Evolutionary conservation across 176 grass and related monocot genomes (phyloP), one percentile per base, ranked within the genome.

Genomic region (Calamus simplicifolius): DNA sequence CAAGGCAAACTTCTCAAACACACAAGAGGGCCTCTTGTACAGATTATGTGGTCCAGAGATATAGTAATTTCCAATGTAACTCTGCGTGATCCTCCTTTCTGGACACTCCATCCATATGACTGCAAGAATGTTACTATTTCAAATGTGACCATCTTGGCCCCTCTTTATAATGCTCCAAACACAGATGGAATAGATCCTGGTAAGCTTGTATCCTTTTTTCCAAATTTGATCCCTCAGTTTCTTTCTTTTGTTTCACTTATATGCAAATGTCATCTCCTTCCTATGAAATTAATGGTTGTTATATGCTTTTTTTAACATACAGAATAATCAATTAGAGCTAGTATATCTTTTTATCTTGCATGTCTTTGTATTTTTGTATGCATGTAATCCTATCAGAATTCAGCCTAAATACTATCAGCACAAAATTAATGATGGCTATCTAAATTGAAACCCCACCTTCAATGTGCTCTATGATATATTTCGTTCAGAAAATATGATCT

Each of bases 131-230:
- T 95, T 50, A 95, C 83, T 48, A 73, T 95, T 30, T 80, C 80
- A 16, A 81, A 87, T 64, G 60, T 82, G 19, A 95, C 90, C 2
- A 87, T 95, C 52, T 67, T 95, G 71, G 82, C 90, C 66, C 90
- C 90, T 43, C 53, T 87, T 58, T 17, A 4, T 64, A 54, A 75
- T 26, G 90, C 90, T 73, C 90, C 90, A 64, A 95, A 95, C 64
- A 95, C 90, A 63, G 90, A 95, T 84, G 90, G 90, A 18, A 95
- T 95, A 53, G 80, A 95, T 79, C 90, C 90, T 77, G 90, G 90
- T 95, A 55, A 71, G 26, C 49, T 67, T 62, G 21, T 61, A 62
- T 55, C 10, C 52, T 54, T 31, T 75, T 14, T 3, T 6, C 51
- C 35, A 43, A 43, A 43, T 7, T 43, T 43, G 7, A 10, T 43